Evolutionary conservation across 1,139 yeast genomes (phyloP).

Genomic region (Taiozyma sp.): DNA sequence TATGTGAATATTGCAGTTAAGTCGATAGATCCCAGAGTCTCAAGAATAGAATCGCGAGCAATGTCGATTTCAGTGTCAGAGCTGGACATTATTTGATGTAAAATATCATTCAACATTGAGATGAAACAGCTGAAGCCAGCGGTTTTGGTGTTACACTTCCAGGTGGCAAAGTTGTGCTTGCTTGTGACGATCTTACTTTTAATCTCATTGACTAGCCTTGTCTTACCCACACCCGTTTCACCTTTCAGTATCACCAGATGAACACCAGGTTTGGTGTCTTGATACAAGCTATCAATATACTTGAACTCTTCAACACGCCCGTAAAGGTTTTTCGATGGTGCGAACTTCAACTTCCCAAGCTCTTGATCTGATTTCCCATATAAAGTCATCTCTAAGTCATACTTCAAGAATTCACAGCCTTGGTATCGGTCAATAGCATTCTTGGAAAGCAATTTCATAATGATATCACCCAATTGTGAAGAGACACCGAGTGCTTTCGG

Average conservation of each 20-base stretch:
- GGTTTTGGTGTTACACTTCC: constrained; percentile 38
- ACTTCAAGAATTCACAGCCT: constrained; percentile 34
- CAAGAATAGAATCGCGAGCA: constrained; percentile 41
- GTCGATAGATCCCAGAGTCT: constrained; percentile 38
- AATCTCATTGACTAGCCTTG: constrained; percentile 40
- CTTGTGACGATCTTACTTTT: constrained; percentile 34
- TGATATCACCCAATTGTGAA: constrained; percentile 31
- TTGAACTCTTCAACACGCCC: constrained; percentile 35
- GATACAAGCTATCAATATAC: constrained; percentile 27
- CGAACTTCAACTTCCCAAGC: constrained; percentile 24
- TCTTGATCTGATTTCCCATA: constrained; percentile 4
- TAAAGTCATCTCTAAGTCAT: constrained; percentile 32
- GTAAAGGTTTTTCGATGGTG: constrained; percentile 31
- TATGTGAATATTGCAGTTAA: constrained; percentile 38
- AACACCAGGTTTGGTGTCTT: constrained; percentile 25
- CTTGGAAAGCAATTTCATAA: constrained; percentile 43
- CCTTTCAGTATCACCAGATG: constrained; percentile 39
- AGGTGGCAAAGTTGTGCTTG: constrained; percentile 37
- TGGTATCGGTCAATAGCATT: constrained; percentile 39
- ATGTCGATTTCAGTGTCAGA: constrained; percentile 33
- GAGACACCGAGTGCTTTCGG: constrained; percentile 10
- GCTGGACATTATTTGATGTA: constrained; percentile 41
- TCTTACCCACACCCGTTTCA: constrained; percentile 45
- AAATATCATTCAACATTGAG: constrained; percentile 36
- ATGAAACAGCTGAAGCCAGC: constrained; percentile 30